Conservation (phyloP, 169 alveolate species). For the Amoebophrya sp. region DNA sequence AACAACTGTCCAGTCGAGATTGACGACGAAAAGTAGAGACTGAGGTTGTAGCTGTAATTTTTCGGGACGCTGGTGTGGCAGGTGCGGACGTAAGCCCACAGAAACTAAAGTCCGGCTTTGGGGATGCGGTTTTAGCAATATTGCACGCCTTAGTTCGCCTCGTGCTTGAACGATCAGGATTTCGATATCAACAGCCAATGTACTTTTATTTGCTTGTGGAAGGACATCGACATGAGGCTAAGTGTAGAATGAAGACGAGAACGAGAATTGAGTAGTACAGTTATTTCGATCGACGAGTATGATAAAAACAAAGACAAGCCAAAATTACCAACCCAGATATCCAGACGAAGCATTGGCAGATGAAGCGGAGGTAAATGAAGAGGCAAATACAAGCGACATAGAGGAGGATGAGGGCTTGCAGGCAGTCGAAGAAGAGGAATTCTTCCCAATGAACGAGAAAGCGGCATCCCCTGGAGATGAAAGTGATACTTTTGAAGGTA, state of each 20-base stretch:
- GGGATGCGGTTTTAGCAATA: neutral
- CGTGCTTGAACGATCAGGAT: neutral
- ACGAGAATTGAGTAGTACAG: too few species aligned
- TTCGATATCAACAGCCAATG: neutral
- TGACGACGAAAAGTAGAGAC: too few species aligned
- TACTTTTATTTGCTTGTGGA: too few species aligned
- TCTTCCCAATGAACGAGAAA: neutral
- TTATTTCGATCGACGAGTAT: too few species aligned
- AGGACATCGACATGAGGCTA: too few species aligned
- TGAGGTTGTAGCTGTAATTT: too few species aligned
- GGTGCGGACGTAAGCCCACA: neutral
- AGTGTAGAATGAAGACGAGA: too few species aligned
- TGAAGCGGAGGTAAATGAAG: neutral
- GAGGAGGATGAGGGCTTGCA: neutral
- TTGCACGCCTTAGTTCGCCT: neutral
- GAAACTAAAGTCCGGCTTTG: neutral
- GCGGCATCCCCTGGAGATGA: neutral
- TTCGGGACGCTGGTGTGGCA: neutral
- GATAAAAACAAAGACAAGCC: too few species aligned
- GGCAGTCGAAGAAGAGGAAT: neutral
- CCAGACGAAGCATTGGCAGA: conserved; percentile 11
- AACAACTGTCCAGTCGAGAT: too few species aligned
- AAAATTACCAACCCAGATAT: neutral
- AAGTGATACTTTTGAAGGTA: neutral
- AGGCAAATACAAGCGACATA: neutral